Conservation (phyloP, 192 early-diverging fungal genomes). For the Coemansia sp. region DNA sequence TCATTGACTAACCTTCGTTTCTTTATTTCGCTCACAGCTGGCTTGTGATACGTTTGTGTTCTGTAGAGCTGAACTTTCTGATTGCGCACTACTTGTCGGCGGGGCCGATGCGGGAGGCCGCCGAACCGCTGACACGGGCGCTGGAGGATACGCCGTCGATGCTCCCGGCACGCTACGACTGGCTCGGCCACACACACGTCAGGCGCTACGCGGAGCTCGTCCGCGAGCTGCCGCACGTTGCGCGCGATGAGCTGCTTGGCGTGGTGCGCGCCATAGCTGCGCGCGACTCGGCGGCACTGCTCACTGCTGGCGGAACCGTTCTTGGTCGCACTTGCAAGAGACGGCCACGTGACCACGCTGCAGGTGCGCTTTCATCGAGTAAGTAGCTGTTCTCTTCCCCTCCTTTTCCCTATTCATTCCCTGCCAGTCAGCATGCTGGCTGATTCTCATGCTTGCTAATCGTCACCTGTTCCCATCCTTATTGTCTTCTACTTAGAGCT, state of each 20-base stretch:
- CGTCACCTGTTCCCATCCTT: neutral
- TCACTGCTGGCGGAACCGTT: conserved; percentile 39
- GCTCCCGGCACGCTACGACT: conserved; percentile 70
- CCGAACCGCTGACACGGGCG: conserved; percentile 49
- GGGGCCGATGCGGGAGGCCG: conserved; percentile 59
- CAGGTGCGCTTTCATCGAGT: conserved; percentile 8
- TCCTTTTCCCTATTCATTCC: neutral
- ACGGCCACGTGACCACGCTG: neutral
- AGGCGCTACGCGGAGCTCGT: conserved; percentile 63
- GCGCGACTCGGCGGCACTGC: conserved; percentile 21
- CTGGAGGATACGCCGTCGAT: conserved; percentile 51
- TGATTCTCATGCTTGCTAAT: neutral
- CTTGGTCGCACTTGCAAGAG: conserved; percentile 23
- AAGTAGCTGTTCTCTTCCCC: neutral
- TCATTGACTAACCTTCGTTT: too few species aligned
- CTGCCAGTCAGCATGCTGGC: neutral
- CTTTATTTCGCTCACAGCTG: neutral
- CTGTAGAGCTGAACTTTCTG: conserved; percentile 68
- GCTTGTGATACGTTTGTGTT: neutral
- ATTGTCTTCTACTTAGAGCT: conserved; percentile 9
- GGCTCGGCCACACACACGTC: conserved; percentile 62
- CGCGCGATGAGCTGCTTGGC: conserved; percentile 25
- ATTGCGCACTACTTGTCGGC: conserved; percentile 68
- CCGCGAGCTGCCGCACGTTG: conserved; percentile 32
- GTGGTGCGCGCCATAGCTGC: conserved; percentile 27